Base-by-base conservation (phyloP, 192 early-diverging fungal species). In the Backusella australiensis region DNA sequence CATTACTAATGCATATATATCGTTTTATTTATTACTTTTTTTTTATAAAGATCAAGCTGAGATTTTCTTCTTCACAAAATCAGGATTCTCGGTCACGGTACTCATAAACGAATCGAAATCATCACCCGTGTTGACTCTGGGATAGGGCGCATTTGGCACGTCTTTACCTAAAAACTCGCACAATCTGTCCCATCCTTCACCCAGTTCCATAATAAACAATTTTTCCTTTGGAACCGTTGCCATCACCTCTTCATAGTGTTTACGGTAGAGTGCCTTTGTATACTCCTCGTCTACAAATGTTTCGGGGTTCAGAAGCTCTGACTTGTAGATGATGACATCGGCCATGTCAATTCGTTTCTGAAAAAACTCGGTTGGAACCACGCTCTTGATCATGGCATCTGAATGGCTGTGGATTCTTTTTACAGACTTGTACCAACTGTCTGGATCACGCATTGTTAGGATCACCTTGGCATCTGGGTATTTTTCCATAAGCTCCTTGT, bases 381-480 rank as follows among this genome's bases (percentile, higher is more conserved):
- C 44, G 14, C 1, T 11, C 2, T 56, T 21, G 1, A 21, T 3
- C 71, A 72, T 14, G 4, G 15, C 9, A 3, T 23, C n/a, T 12
- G 36, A 42, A 4, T 26, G 19, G 32, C 8, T 1, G 6, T 42
- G 42, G 14, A 42, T 72, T 69, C 21, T 72, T 21, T 41, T 49
- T 3, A 34, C 36, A 41, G 74, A 75, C 32, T 67, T 46, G 32
- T 78, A 78, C 77, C 77, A 78, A 34, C 42, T 70, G 8, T 78
- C 72, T 7, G 67, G 65, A 44, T 67, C 63, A 12, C 77, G 66
- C 6, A 73, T 46, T 4, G 77, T 74, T 12, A 73, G 67, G 5
- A 78, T 70, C 4, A 78, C 68, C 36, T 78, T 78, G 42, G 72
- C 77, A 5, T 74, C 68, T 17, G 77, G 77, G 17, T 78, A 78